Conservation (phyloP, 129 eudicot species). For the Flaveria robusta region DNA sequence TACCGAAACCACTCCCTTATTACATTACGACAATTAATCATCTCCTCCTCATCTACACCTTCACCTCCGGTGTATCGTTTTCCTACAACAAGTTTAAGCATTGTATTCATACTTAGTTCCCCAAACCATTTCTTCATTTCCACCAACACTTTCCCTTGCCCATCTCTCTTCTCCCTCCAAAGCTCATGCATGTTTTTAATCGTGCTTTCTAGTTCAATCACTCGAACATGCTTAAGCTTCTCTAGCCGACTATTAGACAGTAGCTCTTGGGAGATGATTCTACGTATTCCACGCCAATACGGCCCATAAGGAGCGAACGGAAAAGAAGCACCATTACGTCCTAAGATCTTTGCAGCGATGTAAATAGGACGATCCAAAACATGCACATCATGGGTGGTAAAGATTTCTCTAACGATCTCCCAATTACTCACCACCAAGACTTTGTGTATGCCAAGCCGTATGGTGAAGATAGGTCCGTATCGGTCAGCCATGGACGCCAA, state of each 20-base stretch:
- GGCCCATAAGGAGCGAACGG: slow-evolving; percentile 34
- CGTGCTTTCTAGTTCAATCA: background rate
- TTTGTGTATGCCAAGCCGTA: slow-evolving; percentile 24
- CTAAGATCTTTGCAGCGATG: slow-evolving; percentile 23
- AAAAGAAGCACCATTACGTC: slow-evolving; percentile 22
- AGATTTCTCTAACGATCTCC: slow-evolving; percentile 34
- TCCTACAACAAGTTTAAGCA: slow-evolving; percentile 31
- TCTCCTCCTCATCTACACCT: slow-evolving; percentile 18
- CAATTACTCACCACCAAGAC: slow-evolving; percentile 34
- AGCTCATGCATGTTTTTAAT: background rate
- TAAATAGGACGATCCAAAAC: slow-evolving; percentile 27
- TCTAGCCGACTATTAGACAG: slow-evolving; percentile 28
- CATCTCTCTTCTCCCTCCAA: slow-evolving; percentile 18
- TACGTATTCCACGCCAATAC: slow-evolving; percentile 42
- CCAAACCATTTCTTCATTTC: slow-evolving; percentile 46
- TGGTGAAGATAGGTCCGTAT: slow-evolving; percentile 34
- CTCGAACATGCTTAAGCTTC: slow-evolving; percentile 13
- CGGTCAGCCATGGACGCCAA: slow-evolving; percentile 35
- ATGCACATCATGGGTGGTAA: slow-evolving; percentile 27
- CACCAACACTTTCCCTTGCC: slow-evolving; percentile 13
- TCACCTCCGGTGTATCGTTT: slow-evolving; percentile 9
- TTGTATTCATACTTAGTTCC: slow-evolving; percentile 20
- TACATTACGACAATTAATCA: slow-evolving; percentile 6
- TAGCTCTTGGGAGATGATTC: slow-evolving; percentile 29
- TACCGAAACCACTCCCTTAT: slow-evolving; percentile 24